Conservation (phyloP, 495 filamentous ascomycete genomes). For the Penicillium cosmopolitanum region DNA sequence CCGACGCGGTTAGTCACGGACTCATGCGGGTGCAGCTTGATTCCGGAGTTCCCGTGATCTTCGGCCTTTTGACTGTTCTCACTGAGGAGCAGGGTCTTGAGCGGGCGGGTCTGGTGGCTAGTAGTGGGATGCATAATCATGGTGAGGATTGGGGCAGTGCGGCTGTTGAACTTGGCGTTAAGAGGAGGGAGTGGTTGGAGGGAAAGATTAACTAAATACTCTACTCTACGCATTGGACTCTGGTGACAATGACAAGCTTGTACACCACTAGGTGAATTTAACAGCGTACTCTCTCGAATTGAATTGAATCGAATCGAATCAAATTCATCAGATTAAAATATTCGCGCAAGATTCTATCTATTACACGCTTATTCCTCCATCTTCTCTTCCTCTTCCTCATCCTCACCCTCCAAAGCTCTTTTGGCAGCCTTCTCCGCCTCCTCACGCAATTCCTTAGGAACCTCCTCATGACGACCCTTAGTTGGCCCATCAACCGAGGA, state of each 20-base stretch:
- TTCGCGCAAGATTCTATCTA: conserved; percentile 23
- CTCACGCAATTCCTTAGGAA: conserved; percentile 83
- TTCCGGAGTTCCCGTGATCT: conserved; percentile 83
- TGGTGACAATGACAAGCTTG: no score
- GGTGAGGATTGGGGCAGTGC: conserved; percentile 84
- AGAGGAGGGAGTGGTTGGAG: conserved; percentile 50
- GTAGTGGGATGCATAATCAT: conserved; percentile 70
- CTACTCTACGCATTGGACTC: no score
- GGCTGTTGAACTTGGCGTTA: conserved; percentile 55
- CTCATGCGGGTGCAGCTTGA: conserved; percentile 95
- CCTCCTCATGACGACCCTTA: conserved; percentile 86
- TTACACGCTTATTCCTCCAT: conserved; percentile 69
- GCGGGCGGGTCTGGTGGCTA: conserved; percentile 71
- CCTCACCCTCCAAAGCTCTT: conserved; percentile 67
- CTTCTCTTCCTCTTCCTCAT: conserved; percentile 73
- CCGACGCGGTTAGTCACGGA: conserved; percentile 86
- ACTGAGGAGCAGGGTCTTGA: conserved; percentile 84
- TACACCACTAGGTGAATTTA: no score
- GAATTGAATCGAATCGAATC: not conserved
- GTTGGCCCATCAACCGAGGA: conserved; percentile 81
- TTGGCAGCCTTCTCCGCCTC: conserved; percentile 91
- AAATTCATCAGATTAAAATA: not conserved
- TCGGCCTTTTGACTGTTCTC: conserved; percentile 89
- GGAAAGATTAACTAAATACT: conserved; percentile 41
- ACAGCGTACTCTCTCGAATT: no score